These are phyloP conservation scores for Blumeria graminis DNA, from an alignment of 2,329 filamentous ascomycete genomes.

Conservation along the genomic window DNA sequence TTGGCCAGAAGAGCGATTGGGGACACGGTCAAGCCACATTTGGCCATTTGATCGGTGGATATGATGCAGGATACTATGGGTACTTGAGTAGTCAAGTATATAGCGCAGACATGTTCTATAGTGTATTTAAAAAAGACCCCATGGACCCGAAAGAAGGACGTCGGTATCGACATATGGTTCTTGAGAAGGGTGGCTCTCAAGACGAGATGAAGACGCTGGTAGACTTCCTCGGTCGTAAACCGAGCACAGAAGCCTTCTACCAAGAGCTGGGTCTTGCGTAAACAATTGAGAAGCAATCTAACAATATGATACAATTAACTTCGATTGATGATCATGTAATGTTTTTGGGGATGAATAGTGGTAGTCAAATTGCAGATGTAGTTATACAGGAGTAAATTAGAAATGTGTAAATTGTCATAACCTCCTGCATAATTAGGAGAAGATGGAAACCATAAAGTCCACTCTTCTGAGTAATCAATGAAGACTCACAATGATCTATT, in stretches of 20 bases:
- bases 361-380: no score
- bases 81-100: conserved; percentile 57
- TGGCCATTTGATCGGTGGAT: conserved; percentile 61
- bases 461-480: no score
- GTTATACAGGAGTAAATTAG: no score
- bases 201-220: conserved; percentile 62
- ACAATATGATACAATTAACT: no score
- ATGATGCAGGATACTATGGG: conserved; percentile 67
- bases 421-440: no score
- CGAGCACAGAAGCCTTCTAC: conserved; percentile 59
- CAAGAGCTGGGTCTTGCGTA: conserved; percentile 40
- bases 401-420: no score
- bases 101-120: conserved; percentile 68
- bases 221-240: conserved; percentile 55
- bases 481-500: no score
- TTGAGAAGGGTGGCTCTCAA: conserved; percentile 53
- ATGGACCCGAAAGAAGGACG: conserved; percentile 54
- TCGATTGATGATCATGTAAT: no score
- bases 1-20: conserved; percentile 32
- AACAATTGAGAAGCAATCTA: background rate
- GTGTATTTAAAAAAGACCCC: conserved; percentile 51
- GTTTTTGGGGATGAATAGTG: no score
- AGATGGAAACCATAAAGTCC: no score
- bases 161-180: conserved; percentile 52
- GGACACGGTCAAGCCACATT: conserved; percentile 60